A percentile compares a stretch with the other conserved stretches of the same genome.
phyloP scores from a whole-genome alignment of 2,329 filamentous ascomycete species.

The Coniochaeta sp. region DNA sequence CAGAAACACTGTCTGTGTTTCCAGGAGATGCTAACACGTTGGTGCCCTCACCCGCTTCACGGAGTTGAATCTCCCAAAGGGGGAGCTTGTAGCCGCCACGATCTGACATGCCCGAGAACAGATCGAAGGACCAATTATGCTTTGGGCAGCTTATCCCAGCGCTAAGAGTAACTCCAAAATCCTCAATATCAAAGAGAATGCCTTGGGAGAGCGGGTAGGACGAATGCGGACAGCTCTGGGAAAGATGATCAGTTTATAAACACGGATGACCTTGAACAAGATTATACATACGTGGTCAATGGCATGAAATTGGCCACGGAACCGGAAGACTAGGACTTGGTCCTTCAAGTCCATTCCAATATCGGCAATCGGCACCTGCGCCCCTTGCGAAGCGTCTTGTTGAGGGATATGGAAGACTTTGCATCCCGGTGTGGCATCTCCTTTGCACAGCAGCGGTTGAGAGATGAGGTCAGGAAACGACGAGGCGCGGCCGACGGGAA shows the following conservation, averaged over 20 bases:
- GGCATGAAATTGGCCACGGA: slow-evolving; percentile 56
- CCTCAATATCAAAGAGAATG: slow-evolving; percentile 62
- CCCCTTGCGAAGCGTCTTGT: slow-evolving; percentile 25
- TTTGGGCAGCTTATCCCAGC: slow-evolving; percentile 60
- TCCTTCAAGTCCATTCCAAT: slow-evolving; percentile 33
- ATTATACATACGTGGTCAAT: slow-evolving; percentile 56
- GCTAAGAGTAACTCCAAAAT: slow-evolving; percentile 58
- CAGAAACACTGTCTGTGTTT: not conserved
- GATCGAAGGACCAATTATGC: slow-evolving; percentile 64
- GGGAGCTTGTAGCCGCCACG: slow-evolving; percentile 53
- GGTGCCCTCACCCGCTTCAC: slow-evolving; percentile 15
- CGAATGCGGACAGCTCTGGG: slow-evolving; percentile 58
- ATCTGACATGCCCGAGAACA: slow-evolving; percentile 55
- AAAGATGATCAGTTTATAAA: not conserved
- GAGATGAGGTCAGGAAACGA: slow-evolving; percentile 47
- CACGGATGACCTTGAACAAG: not conserved
- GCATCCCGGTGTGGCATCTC: slow-evolving; percentile 42
- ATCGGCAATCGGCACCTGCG: slow-evolving; percentile 27
- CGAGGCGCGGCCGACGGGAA: slow-evolving; percentile 44
- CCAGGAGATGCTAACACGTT: not conserved
- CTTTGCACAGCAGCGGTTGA: slow-evolving; percentile 26
- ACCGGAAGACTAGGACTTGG: slow-evolving; percentile 59
- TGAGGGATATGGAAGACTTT: slow-evolving; percentile 47
- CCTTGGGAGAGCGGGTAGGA: slow-evolving; percentile 58
- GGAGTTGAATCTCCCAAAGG: slow-evolving; percentile 56